These are phyloP conservation scores for Fusarium sulawesiense DNA, from an alignment of 2,329 filamentous ascomycete species.

Conservation along the genomic window DNA sequence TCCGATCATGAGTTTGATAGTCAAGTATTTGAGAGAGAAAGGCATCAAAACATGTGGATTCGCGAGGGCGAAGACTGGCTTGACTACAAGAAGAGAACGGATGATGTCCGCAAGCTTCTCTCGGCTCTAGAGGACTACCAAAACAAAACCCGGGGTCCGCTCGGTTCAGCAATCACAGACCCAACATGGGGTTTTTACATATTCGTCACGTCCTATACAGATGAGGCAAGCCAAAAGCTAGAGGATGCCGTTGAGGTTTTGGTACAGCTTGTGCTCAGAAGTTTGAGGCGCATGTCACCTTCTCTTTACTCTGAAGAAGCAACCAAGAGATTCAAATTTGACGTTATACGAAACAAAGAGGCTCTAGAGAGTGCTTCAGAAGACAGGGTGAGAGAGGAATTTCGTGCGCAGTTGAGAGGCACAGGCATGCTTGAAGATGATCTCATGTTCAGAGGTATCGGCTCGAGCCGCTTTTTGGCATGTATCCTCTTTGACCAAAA, in stretches of 20 bases:
- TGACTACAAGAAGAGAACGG: constrained; percentile 5
- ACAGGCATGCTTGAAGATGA: constrained; percentile 16
- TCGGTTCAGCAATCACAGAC: constrained; percentile 3
- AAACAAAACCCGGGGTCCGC: constrained; percentile 1
- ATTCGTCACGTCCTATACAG: constrained; percentile 28
- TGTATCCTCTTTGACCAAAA: constrained; percentile 15
- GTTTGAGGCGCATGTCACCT: constrained; percentile 1
- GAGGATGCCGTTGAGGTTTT: constrained; percentile 8
- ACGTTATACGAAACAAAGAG: constrained; percentile 13
- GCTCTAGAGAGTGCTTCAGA: constrained; percentile 26
- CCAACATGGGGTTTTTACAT: constrained; percentile 33
- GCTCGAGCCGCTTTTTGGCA: constrained; percentile 11
- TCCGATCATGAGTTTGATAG: constrained; percentile 9
- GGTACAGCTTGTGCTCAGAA: constrained; percentile 5
- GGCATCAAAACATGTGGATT: constrained; percentile 8
- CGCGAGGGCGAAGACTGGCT: constrained; percentile 20
- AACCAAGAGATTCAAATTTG: constrained; percentile 25
- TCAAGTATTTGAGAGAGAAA: constrained; percentile 24
- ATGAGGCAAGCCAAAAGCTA: background rate
- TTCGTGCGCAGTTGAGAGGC: constrained; percentile 21
- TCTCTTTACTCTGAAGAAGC: constrained; percentile 26
- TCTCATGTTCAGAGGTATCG: constrained; percentile 20
- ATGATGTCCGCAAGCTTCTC: constrained; percentile 26
- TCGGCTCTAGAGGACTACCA: constrained; percentile 6
- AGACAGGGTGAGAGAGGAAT: constrained; percentile 32